Base-by-base conservation (phyloP, 75 land plant genomes). In the Picea sitchensis region DNA sequence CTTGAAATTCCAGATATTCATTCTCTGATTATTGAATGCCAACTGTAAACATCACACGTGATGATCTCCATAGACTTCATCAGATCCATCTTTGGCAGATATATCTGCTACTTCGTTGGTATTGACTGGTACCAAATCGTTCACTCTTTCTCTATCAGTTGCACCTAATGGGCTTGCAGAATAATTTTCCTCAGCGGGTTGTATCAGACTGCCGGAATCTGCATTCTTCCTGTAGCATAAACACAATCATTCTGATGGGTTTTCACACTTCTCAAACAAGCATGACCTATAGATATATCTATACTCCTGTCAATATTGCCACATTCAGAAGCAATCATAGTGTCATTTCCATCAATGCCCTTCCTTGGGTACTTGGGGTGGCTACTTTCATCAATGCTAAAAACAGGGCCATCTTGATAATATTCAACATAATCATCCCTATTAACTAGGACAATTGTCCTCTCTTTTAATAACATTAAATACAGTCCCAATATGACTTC, bases 381-480 rank as follows among this genome's bases (percentile, higher is more conserved):
- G 62, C 88, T 64, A 61, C 76, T 74, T 58, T 90, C 92, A 21
- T 81, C 80, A 5, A 75, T 69, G 11, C 54, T 32, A 51, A 77
- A 59, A 30, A 65, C 67, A 47, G 14, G 71, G 14, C 15, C 44
- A n/a, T 58, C 26, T 60, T 21, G 58, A 9, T 61, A 73, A 41
- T 59, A 59, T 51, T 78, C 87, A 5, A 44, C 79, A 71, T 64
- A 76, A 14, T 23, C 67, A 17, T 71, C 79, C 76, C 79, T 78
- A 47, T 31, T 80, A 20, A 80, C 61, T 3, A 64, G 73, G 2
- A 82, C 4, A 18, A 92, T 26, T 32, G 47, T 81, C 84, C 59
- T 90, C 90, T 78, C 58, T 90, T 83, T 75, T 92, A 0, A 90
- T 89, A 32, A 92, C 77, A 65, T 88, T 92, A 12, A 92, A 87